Conservation (phyloP, 768 basidiomycete species). For the Obba rivulosa region DNA sequence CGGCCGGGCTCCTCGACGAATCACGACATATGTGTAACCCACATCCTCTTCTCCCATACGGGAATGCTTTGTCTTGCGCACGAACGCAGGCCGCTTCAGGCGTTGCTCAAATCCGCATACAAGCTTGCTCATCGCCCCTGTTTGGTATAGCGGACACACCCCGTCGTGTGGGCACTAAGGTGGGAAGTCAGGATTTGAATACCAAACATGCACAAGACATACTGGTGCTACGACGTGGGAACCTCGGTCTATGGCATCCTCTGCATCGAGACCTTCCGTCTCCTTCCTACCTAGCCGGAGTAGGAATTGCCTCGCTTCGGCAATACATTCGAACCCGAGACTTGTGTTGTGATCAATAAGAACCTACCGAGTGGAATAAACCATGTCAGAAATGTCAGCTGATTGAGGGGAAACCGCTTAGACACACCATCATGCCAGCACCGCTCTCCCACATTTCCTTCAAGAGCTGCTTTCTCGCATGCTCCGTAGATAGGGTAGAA, state of each 20-base stretch:
- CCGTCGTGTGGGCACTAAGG: conserved; percentile 87
- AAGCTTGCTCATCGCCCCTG: conserved; percentile 41
- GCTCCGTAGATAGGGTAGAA: conserved; percentile 58
- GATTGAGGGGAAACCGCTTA: neutral
- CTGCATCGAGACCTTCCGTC: conserved; percentile 38
- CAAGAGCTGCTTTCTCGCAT: conserved; percentile 60
- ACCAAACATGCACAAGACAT: conserved; percentile 24
- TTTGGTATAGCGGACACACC: conserved; percentile 68
- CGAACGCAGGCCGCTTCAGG: conserved; percentile 79
- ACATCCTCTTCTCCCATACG: conserved; percentile 81
- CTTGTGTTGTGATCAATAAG: conserved; percentile 81
- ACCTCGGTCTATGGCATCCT: conserved; percentile 39
- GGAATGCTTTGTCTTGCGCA: conserved; percentile 85
- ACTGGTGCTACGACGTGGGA: conserved; percentile 89
- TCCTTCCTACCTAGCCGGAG: conserved; percentile 60
- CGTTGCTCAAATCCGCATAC: conserved; percentile 86
- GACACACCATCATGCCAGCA: conserved; percentile 61
- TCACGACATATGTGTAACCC: conserved; percentile 85
- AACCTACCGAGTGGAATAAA: conserved; percentile 39
- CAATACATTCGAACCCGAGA: conserved; percentile 70
- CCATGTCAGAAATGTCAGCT: conserved; percentile 3
- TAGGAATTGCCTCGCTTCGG: conserved; percentile 73
- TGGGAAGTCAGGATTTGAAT: conserved; percentile 5
- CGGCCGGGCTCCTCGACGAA: conserved; percentile 76
- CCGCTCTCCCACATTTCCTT: conserved; percentile 92